These are phyloP conservation scores for Meyerozyma elateridarum DNA, from an alignment of 1,139 yeast species.

Conservation along the genomic window DNA sequence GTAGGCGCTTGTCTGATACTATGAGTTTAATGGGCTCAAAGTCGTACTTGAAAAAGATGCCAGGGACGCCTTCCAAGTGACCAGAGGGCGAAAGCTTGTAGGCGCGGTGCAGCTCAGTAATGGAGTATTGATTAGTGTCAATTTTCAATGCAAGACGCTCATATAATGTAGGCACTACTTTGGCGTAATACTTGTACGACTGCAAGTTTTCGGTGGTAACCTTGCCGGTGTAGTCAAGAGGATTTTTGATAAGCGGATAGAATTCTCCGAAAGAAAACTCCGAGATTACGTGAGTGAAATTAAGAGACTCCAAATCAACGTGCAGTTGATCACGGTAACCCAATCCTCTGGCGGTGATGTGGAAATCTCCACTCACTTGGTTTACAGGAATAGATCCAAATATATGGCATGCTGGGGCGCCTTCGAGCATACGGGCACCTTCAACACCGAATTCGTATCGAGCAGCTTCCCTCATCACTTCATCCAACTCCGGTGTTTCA, in stretches of 20 bases:
- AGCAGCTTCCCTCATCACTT: constrained; percentile 58
- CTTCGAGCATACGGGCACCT: constrained; percentile 40
- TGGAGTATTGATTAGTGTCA: constrained; percentile 84
- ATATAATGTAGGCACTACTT: constrained; percentile 82
- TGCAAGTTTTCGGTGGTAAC: constrained; percentile 41
- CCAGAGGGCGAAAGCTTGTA: constrained; percentile 18
- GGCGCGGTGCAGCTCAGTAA: constrained; percentile 49
- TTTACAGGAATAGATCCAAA: constrained; percentile 86
- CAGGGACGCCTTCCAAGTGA: constrained; percentile 50
- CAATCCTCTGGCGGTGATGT: constrained; percentile 71
- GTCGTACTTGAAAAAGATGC: constrained; percentile 77
- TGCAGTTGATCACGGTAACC: constrained; percentile 50
- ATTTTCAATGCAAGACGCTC: constrained; percentile 65
- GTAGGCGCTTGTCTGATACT: constrained; percentile 65
- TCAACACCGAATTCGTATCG: constrained; percentile 54
- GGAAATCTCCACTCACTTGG: constrained; percentile 80
- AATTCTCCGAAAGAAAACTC: constrained; percentile 91
- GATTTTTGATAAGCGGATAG: constrained; percentile 81
- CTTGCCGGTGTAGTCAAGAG: constrained; percentile 73
- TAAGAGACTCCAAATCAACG: constrained; percentile 47
- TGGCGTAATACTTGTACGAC: constrained; percentile 59
- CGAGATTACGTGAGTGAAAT: constrained; percentile 78
- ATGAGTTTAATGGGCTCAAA: constrained; percentile 80
- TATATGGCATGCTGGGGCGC: constrained; percentile 80
- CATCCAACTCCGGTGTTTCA: constrained; percentile 63